These are phyloP conservation scores for Pythium volutum DNA, from an alignment of 352 stramenopile species.

Conservation along the genomic window DNA sequence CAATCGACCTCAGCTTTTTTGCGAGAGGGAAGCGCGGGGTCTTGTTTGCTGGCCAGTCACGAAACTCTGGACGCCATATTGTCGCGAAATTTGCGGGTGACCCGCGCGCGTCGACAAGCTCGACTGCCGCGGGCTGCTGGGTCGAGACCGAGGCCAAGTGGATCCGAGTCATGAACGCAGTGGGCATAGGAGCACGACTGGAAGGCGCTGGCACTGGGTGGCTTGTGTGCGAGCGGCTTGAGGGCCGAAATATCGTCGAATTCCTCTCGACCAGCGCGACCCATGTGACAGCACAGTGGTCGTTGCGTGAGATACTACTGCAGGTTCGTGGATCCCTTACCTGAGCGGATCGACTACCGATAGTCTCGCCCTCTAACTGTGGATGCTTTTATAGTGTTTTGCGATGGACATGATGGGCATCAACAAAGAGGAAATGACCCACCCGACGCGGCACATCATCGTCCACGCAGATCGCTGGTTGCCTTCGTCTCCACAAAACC, in stretches of 20 bases:
- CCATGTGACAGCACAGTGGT: slow-evolving; percentile 39
- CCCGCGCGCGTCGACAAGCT: slow-evolving; percentile 25
- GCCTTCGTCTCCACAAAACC: slow-evolving; percentile 16
- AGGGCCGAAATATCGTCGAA: slow-evolving; percentile 58
- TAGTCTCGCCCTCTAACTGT: not conserved
- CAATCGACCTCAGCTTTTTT: slow-evolving; percentile 52
- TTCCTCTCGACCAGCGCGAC: slow-evolving; percentile 40
- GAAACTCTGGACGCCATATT: slow-evolving; percentile 21
- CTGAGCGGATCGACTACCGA: not conserved
- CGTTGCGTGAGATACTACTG: slow-evolving; percentile 59
- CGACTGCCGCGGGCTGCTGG: slow-evolving; percentile 25
- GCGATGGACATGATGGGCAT: slow-evolving; percentile 66
- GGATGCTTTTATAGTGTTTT: slow-evolving; percentile 43
- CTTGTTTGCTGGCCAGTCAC: slow-evolving; percentile 42
- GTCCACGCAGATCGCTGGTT: slow-evolving; percentile 28
- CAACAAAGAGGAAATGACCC: slow-evolving; percentile 84
- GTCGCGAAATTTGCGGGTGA: slow-evolving; percentile 48
- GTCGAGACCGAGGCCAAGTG: slow-evolving; percentile 55
- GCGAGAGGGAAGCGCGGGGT: slow-evolving; percentile 63
- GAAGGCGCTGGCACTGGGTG: slow-evolving; percentile 41
- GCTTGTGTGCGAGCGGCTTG: slow-evolving; percentile 58
- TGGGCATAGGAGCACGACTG: slow-evolving; percentile 53
- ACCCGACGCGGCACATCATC: slow-evolving; percentile 73
- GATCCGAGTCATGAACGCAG: slow-evolving; percentile 58
- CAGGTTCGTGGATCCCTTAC: slow-evolving; percentile 32